Evolutionary conservation across 78 protist genomes (phyloP), one percentile per base, ranked within the genome.

Genomic region (Guillardia theta): DNA sequence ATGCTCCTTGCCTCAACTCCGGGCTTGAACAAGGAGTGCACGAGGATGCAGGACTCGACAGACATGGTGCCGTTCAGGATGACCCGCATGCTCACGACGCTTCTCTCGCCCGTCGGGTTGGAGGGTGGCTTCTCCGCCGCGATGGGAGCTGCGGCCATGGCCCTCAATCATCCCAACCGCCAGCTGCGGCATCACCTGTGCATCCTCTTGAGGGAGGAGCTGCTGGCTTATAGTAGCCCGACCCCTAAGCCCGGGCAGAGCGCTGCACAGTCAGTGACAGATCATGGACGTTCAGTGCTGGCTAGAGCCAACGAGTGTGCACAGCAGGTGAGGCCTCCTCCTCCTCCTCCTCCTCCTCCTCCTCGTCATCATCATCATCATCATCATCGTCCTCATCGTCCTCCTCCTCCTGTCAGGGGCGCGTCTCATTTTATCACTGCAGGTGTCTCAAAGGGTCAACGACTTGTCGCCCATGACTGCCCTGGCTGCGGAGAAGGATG

Each of bases 61-160:
- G 93, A 22, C 39, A 21, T 22, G 36, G 92, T 88, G n/a, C 93
- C 95, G 54, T 94, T 94, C 95, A 64, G 95, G 8, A 92, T 94
- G 45, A 94, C 95, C 44, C 95, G 95, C 46, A 94, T 50, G 54
- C n/a, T 94, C 88, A 88, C 77, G 37, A 88, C 41, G 21, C 44
- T 94, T 54, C 27, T 87, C 47, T 83, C 95, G 53, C 93, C 93
- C 41, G 5, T 94, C 33, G 95, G 88, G 44, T 19, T 80, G 27
- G 48, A 48, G 64, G 95, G 45, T 12, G 50, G 64, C n/a, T 54
- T 83, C 48, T 83, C 93, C 44, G 88, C 94, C 9, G 83, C 83
- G 9, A 12, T 70, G 41, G 83, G 83, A 3, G 83, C 83, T 4
- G 83, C 83, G 9, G 83, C 83, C 41, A 70, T 70, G 83, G 33